Conservation (phyloP, 345 rosid species). For the Citrus unshiu region DNA sequence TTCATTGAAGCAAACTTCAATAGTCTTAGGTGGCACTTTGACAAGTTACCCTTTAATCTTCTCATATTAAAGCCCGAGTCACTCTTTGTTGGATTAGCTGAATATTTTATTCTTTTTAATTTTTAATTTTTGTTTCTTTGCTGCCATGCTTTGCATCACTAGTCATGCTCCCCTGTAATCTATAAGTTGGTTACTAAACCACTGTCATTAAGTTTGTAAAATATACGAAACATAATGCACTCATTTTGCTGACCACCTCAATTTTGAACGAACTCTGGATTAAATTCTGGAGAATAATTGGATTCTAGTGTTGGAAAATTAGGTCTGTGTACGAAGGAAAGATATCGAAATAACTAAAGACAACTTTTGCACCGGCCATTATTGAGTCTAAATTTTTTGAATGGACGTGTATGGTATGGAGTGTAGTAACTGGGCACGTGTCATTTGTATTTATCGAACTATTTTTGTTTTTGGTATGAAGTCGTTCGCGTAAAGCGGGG, state of each 20-base stretch:
- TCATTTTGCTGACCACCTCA: not conserved
- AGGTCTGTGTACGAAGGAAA: not conserved
- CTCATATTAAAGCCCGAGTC: not conserved
- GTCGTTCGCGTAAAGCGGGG: slow-evolving; percentile 11
- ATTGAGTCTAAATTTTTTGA: not conserved
- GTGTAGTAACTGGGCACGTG: not conserved
- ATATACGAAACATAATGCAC: not conserved
- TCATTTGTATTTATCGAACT: not conserved
- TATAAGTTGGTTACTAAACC: not conserved
- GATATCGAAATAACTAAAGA: not conserved
- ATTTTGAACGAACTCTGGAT: not conserved
- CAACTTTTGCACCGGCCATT: not conserved
- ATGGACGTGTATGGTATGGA: not conserved
- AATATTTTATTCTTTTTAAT: not conserved
- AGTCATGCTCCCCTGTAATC: not conserved
- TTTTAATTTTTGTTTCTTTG: not conserved
- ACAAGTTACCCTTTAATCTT: not conserved
- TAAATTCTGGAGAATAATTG: not conserved
- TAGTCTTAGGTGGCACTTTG: not conserved
- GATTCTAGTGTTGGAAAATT: not conserved
- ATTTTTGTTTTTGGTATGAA: not conserved
- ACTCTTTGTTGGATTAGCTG: not conserved
- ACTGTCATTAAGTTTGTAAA: not conserved
- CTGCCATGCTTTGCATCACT: not conserved
- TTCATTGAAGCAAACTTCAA: not conserved